Percentiles rank a stretch among this genome's conserved stretches.
Evolutionary conservation across 352 stramenopile species (phyloP).

Genomic region (Blastocystis sp.): DNA sequence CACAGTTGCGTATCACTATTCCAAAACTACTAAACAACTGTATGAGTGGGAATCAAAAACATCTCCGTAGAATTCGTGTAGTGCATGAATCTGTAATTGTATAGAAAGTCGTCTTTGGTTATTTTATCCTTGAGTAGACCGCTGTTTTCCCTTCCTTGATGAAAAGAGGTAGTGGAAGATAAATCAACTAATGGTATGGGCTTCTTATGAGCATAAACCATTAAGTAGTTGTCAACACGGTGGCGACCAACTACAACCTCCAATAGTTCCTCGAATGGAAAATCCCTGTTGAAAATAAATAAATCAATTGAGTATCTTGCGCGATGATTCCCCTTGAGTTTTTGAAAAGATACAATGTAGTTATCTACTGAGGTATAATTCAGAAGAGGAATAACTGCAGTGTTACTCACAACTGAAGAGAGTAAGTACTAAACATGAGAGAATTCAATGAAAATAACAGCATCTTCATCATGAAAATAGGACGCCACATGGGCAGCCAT

Average conservation of each 20-base stretch:
- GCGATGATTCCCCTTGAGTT: not conserved
- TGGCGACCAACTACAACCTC: not conserved
- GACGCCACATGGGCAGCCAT: not conserved
- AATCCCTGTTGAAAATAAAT: not conserved
- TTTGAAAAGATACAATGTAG: not conserved
- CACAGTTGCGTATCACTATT: too few species aligned
- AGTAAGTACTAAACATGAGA: not conserved
- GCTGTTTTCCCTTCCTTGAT: not conserved
- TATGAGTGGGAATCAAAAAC: too few species aligned
- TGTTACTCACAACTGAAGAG: not conserved
- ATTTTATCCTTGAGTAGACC: not conserved
- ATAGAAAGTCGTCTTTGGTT: not conserved
- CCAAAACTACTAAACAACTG: too few species aligned
- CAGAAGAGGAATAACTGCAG: not conserved
- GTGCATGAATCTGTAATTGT: too few species aligned
- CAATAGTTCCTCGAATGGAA: not conserved
- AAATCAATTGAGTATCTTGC: not conserved
- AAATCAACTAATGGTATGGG: not conserved
- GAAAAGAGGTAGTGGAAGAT: not conserved
- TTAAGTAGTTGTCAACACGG: not conserved
- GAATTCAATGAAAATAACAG: not conserved
- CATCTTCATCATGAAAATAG: not conserved
- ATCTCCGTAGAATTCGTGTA: too few species aligned
- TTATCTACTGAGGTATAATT: not conserved
- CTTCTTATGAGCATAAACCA: not conserved